phyloP scores from a whole-genome alignment of 192 early-diverging fungal species.

The Coemansia sp. region DNA sequence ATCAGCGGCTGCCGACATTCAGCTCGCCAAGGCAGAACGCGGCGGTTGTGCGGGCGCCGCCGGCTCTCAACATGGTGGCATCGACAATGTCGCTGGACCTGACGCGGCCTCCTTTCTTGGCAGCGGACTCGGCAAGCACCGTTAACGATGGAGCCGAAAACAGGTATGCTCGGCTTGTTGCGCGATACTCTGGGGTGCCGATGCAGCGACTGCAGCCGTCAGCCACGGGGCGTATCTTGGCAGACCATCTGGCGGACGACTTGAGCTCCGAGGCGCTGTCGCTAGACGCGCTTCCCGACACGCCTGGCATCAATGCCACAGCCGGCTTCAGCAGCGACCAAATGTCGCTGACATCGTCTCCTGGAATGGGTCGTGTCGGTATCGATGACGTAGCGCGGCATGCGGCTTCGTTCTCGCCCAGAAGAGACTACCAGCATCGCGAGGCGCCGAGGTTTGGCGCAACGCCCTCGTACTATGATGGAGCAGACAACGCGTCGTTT shows the following conservation, averaged over 20 bases:
- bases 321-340: conserved; percentile 29
- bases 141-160: conserved; percentile 9
- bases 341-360: conserved; percentile 7
- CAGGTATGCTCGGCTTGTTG: conserved; percentile 35
- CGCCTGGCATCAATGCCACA: conserved; percentile 33
- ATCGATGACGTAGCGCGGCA: too few species aligned
- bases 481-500: conserved; percentile 10
- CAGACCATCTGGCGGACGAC: neutral
- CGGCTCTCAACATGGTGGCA: neutral
- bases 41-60: neutral
- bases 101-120: neutral
- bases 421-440: neutral
- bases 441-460: neutral
- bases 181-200: conserved; percentile 26
- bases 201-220: neutral
- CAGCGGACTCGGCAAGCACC: conserved; percentile 2
- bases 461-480: neutral
- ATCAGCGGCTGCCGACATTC: conserved; percentile 24
- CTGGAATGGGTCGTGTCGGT: neutral
- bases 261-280: conserved; percentile 26
- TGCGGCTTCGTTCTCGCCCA: neutral
- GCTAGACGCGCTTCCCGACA: conserved; percentile 7
- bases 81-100: neutral
- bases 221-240: neutral
- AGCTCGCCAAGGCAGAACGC: conserved; percentile 18